phyloP scores from a whole-genome alignment of 2,329 filamentous ascomycete genomes.

The Zarea fungicola region DNA sequence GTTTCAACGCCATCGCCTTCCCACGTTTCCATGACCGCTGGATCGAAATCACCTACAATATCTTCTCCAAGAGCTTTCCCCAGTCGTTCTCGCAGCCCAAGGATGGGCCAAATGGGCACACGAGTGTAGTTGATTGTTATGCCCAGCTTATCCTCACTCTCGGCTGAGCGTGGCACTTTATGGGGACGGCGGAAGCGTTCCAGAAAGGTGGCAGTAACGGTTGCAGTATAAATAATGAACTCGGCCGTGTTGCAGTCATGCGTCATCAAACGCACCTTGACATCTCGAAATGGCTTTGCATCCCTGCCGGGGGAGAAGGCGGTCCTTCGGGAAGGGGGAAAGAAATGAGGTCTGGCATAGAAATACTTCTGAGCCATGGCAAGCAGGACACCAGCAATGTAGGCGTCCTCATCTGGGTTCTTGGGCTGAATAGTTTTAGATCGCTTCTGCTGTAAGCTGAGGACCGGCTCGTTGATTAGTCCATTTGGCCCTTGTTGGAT shows the following conservation, averaged over 20 bases:
- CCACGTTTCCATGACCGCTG: constrained; percentile 41
- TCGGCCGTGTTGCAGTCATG: constrained; percentile 43
- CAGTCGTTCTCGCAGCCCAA: constrained; percentile 51
- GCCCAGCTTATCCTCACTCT: constrained; percentile 25
- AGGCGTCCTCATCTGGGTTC: constrained; percentile 46
- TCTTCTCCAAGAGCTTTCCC: constrained; percentile 48
- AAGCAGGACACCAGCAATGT: constrained; percentile 47
- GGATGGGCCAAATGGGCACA: constrained; percentile 50
- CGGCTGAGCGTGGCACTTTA: constrained; percentile 28
- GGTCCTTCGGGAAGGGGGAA: constrained; percentile 19
- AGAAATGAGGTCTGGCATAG: constrained; percentile 29
- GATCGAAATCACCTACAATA: constrained; percentile 39
- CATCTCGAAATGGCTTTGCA: constrained; percentile 35
- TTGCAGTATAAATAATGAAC: constrained; percentile 50
- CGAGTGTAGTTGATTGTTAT: constrained; percentile 43
- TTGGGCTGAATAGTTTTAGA: constrained; percentile 42
- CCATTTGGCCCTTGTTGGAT: constrained; percentile 35
- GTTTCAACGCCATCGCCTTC: constrained; percentile 29
- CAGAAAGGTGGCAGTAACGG: constrained; percentile 44
- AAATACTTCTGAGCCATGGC: constrained; percentile 54
- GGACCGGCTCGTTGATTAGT: constrained; percentile 42
- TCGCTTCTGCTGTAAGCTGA: constrained; percentile 41
- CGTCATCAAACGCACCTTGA: constrained; percentile 46
- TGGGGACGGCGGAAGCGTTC: constrained; percentile 45
- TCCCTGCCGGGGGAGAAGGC: constrained; percentile 23